These are phyloP conservation scores for Penicillium sumatraense DNA, from an alignment of 2,329 filamentous ascomycete species.

Conservation along the genomic window DNA sequence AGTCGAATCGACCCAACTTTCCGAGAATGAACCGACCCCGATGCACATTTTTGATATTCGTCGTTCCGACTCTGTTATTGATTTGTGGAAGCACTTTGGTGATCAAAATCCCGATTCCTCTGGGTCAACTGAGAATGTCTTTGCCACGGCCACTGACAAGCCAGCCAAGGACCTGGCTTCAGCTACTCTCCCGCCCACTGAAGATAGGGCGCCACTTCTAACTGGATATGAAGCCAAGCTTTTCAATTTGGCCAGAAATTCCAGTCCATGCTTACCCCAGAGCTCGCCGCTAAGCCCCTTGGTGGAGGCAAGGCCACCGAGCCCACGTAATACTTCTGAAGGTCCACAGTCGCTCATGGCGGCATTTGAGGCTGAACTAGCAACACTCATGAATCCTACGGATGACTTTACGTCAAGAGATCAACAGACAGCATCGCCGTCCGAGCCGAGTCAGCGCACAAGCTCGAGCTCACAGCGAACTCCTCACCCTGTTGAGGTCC, in stretches of 20 bases:
- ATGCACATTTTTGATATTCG: conserved; percentile 55
- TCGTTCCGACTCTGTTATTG: conserved; percentile 43
- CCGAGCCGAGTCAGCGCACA: conserved; percentile 13
- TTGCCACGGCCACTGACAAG: background rate
- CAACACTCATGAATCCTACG: conserved; percentile 36
- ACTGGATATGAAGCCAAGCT: background rate
- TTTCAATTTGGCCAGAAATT: background rate
- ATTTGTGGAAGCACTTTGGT: conserved; percentile 44
- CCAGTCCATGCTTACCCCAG: background rate
- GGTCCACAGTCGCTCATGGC: conserved; percentile 39
- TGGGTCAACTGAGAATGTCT: conserved; percentile 3
- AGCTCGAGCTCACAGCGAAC: conserved; percentile 16
- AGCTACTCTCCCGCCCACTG: conserved; percentile 1
- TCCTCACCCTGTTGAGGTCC: conserved; percentile 34
- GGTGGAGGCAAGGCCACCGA: background rate
- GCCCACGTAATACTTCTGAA: conserved; percentile 10
- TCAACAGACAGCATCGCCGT: conserved; percentile 16
- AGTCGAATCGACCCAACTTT: conserved; percentile 8
- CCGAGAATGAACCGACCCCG: conserved; percentile 24
- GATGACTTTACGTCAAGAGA: conserved; percentile 13
- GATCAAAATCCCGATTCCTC: conserved; percentile 3
- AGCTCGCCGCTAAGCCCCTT: background rate
- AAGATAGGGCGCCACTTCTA: background rate
- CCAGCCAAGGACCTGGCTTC: conserved; percentile 14
- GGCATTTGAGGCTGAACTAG: conserved; percentile 46